These are phyloP conservation scores for Centella asiatica DNA, from an alignment of 129 eudicot species.

Conservation along the genomic window DNA sequence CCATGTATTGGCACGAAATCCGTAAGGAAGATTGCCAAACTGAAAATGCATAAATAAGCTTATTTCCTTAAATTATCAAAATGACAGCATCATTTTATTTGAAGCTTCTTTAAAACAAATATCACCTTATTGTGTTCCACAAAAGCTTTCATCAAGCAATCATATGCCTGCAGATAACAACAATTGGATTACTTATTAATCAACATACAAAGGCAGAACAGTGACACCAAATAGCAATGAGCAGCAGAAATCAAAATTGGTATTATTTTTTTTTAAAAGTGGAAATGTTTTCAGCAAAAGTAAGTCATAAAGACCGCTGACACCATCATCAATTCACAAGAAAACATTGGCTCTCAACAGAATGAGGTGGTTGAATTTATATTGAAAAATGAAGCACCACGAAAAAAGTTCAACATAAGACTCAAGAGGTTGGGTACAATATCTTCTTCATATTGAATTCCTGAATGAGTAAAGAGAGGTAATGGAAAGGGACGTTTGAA, in stretches of 20 bases:
- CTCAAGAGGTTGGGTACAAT: background rate
- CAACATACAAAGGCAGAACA: background rate
- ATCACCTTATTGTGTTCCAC: constrained; percentile 92
- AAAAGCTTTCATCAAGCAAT: constrained; percentile 84
- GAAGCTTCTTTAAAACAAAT: constrained; percentile 12
- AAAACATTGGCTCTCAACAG: too few species aligned
- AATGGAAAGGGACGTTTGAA: background rate
- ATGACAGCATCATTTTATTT: background rate
- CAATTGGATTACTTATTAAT: background rate
- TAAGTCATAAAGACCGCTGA: background rate
- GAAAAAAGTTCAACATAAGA: background rate
- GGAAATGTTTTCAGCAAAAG: background rate
- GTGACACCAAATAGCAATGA: background rate
- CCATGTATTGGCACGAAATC: constrained; percentile 97
- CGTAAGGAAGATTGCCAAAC: constrained; percentile 99
- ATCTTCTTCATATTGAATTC: background rate
- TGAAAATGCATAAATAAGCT: constrained; percentile 31
- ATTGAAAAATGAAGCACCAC: background rate
- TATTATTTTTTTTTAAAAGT: background rate
- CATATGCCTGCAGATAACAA: constrained; percentile 71
- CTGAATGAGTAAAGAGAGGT: background rate
- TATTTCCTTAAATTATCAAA: constrained; percentile 20
- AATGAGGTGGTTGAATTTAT: too few species aligned
- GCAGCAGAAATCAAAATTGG: background rate
- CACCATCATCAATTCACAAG: too few species aligned